A percentile compares a stretch with the other conserved stretches of the same genome.
Evolutionary conservation across 2,329 filamentous ascomycete species (phyloP).

Genomic region (Ascomycota sp.): DNA sequence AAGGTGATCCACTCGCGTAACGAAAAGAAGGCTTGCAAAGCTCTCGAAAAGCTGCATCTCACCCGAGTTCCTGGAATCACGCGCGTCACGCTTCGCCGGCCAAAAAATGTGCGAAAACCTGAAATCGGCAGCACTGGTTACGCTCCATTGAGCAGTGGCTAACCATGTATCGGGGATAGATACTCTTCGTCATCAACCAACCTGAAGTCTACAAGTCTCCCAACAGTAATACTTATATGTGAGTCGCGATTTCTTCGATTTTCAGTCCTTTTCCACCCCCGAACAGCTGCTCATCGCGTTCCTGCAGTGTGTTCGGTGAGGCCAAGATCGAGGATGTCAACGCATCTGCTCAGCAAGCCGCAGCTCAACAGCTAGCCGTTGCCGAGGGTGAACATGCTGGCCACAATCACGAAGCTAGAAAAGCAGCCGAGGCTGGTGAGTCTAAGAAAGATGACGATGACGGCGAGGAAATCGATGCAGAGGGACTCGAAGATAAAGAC

Average conservation of each 20-base stretch:
- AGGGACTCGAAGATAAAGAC: constrained; percentile 93
- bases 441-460: constrained; percentile 78
- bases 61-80: constrained; percentile 95
- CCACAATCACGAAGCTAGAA: constrained; percentile 51
- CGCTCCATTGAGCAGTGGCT: background rate
- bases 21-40: constrained; percentile 99
- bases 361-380: constrained; percentile 81
- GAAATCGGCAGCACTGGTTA: background rate
- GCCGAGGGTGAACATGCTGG: constrained; percentile 47
- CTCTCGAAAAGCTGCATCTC: constrained; percentile 93
- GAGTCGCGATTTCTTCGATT: constrained; percentile 19
- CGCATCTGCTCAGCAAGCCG: constrained; percentile 78
- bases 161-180: constrained; percentile 28
- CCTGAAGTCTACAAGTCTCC: constrained; percentile 99
- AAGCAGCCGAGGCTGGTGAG: constrained; percentile 40
- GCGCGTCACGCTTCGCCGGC: constrained; percentile 88
- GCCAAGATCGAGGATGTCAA: constrained; percentile 99
- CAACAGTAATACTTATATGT: constrained; percentile 99
- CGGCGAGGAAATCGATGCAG: constrained; percentile 85
- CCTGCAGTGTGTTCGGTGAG: constrained; percentile 82
- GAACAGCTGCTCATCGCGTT: background rate
- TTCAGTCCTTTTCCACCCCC: constrained; percentile 3
- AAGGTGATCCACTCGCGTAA: constrained; percentile 94
- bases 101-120: constrained; percentile 75
- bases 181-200: constrained; percentile 99